These are phyloP conservation scores for Vigna unguiculata DNA, from an alignment of 306 rosid species.

Conservation along the genomic window DNA sequence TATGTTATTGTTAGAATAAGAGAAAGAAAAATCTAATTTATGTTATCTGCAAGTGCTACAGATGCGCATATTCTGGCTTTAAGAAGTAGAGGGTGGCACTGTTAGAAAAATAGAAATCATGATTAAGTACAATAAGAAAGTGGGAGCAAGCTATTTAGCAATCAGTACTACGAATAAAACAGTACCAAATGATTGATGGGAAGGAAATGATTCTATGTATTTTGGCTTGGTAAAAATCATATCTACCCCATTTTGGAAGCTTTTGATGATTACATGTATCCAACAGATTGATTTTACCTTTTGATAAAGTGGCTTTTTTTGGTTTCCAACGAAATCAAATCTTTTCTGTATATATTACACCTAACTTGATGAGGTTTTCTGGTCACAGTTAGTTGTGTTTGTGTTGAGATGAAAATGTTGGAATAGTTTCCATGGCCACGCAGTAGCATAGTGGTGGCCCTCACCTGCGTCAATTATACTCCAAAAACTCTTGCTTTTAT, in stretches of 20 bases:
- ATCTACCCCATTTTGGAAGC: conserved; percentile 51
- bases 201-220: conserved; percentile 42
- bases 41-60: conserved; percentile 3
- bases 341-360: conserved; percentile 28
- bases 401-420: not conserved
- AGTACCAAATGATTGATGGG: conserved; percentile 39
- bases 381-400: conserved; percentile 18
- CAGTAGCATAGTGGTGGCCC: conserved; percentile 36
- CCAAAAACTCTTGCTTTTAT: conserved; percentile 25
- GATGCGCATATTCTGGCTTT: conserved; percentile 45
- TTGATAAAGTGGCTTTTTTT: conserved; percentile 46
- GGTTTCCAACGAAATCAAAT: conserved; percentile 26
- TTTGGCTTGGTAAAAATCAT: conserved; percentile 44
- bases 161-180: conserved; percentile 46
- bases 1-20: not conserved
- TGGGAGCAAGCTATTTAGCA: conserved; percentile 45
- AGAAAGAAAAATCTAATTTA: not conserved
- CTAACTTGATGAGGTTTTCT: conserved; percentile 33
- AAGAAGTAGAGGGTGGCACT: conserved; percentile 10
- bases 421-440: conserved; percentile 16
- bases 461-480: conserved; percentile 41
- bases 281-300: conserved; percentile 52
- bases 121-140: conserved; percentile 34
- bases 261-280: conserved; percentile 55
- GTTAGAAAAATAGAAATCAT: conserved; percentile 32